phyloP scores from a whole-genome alignment of 2,329 filamentous ascomycete genomes.

The Aureobasidium musti region DNA sequence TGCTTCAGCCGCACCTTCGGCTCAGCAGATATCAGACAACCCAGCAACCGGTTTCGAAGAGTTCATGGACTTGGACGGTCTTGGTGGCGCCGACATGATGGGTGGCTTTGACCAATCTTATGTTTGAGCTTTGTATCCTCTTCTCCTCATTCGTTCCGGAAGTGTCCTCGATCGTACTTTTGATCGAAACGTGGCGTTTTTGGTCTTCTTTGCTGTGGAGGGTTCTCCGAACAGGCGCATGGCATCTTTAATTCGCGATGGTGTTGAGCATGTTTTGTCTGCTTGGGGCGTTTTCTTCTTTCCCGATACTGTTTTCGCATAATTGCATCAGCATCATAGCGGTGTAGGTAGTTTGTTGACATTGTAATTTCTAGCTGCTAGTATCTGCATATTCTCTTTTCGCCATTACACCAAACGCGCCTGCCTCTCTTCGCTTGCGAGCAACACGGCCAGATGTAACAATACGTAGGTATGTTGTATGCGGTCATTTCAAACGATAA shows the following conservation, averaged over 20 bases:
- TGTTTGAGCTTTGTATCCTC: slow-evolving; percentile 12
- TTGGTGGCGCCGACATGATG: slow-evolving; percentile 29
- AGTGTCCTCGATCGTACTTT: not conserved
- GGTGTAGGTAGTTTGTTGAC: not conserved
- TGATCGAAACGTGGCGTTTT: not conserved
- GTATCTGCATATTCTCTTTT: not conserved
- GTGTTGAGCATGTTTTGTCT: not conserved
- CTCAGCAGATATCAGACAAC: slow-evolving; percentile 17
- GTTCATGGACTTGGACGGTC: slow-evolving; percentile 48
- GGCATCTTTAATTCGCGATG: not conserved
- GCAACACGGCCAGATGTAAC: not conserved
- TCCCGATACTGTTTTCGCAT: not conserved
- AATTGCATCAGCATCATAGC: slow-evolving; percentile 1
- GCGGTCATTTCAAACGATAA: not conserved
- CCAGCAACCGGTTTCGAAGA: slow-evolving; percentile 41
- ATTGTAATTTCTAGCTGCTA: not conserved
- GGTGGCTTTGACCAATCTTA: slow-evolving; percentile 17
- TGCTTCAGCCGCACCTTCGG: not conserved
- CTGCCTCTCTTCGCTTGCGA: not conserved
- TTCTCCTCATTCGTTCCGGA: not conserved
- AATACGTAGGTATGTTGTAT: not conserved
- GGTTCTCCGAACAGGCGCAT: not conserved
- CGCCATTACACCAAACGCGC: not conserved
- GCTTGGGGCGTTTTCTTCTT: not conserved
- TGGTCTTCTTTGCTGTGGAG: not conserved